Conservation (phyloP, 2,329 filamentous ascomycete species). For the Scolecobasidium constrictum region DNA sequence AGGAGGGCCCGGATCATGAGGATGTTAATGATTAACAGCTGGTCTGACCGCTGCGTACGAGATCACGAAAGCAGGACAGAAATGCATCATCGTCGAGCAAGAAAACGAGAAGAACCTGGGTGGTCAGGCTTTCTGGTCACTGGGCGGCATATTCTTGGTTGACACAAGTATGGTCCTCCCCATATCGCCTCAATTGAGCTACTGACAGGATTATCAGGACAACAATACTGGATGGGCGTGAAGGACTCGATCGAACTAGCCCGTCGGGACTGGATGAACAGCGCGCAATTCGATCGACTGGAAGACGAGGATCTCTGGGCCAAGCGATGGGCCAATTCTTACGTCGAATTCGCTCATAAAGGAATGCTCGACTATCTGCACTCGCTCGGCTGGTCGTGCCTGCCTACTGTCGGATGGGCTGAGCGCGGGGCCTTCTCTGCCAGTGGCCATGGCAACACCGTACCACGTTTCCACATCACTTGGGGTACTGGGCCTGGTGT, state of each 20-base stretch:
- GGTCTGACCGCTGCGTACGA: slow-evolving; percentile 51
- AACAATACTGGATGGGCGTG: slow-evolving; percentile 49
- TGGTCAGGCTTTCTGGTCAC: slow-evolving; percentile 54
- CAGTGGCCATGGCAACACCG: slow-evolving; percentile 50
- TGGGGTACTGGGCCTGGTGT: slow-evolving; percentile 53
- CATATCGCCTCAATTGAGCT: no score
- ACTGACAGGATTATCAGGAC: slow-evolving; percentile 42
- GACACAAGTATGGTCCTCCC: neutral
- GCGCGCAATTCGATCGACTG: slow-evolving; percentile 47
- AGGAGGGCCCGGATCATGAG: no score
- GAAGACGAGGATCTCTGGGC: slow-evolving; percentile 42
- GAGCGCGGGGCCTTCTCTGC: slow-evolving; percentile 47
- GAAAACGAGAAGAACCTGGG: slow-evolving; percentile 46
- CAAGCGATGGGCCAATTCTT: slow-evolving; percentile 50
- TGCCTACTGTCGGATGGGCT: slow-evolving; percentile 47
- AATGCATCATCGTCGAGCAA: slow-evolving; percentile 45
- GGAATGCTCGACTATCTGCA: slow-evolving; percentile 49
- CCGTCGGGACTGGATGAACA: slow-evolving; percentile 47
- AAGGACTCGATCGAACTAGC: slow-evolving; percentile 47
- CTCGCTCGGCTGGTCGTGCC: slow-evolving; percentile 40
- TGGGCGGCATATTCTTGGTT: slow-evolving; percentile 44
- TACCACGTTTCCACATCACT: slow-evolving; percentile 51
- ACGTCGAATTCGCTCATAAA: slow-evolving; percentile 50
- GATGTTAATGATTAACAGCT: slow-evolving; percentile 17
- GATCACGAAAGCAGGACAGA: slow-evolving; percentile 40